Conservation (phyloP, 148 eudicot species). For the Spergularia bocconei region DNA sequence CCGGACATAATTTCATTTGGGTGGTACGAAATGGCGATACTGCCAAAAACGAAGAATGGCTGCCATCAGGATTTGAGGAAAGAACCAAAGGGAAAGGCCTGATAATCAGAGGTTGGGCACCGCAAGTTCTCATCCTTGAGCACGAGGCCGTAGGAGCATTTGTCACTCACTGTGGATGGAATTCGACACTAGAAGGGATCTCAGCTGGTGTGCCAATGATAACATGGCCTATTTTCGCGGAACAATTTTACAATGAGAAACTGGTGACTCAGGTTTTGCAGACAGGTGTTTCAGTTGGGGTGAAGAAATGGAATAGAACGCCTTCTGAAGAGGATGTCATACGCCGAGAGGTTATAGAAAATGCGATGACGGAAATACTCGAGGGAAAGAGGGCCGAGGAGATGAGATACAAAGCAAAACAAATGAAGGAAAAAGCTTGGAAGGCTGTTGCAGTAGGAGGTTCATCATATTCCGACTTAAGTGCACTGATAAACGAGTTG, state of each 20-base stretch:
- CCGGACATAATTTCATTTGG: slow-evolving; percentile 54
- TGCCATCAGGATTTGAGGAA: slow-evolving; percentile 28
- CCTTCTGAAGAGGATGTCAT: background rate
- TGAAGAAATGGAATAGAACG: slow-evolving; percentile 13
- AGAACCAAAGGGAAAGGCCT: slow-evolving; percentile 25
- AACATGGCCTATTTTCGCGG: slow-evolving; percentile 38
- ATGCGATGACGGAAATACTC: slow-evolving; percentile 29
- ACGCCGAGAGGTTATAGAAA: slow-evolving; percentile 17
- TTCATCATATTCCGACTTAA: slow-evolving; percentile 28
- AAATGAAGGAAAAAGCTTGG: slow-evolving; percentile 30
- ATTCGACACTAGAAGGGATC: slow-evolving; percentile 36
- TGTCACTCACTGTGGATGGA: slow-evolving; percentile 45
- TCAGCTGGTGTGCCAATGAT: slow-evolving; percentile 37
- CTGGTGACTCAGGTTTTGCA: slow-evolving; percentile 23
- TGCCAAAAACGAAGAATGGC: slow-evolving; percentile 29
- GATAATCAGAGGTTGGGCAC: slow-evolving; percentile 33
- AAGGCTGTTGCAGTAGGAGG: slow-evolving; percentile 37
- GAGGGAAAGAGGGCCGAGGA: slow-evolving; percentile 27
- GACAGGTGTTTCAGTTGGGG: slow-evolving; percentile 29
- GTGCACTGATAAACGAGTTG: slow-evolving; percentile 25
- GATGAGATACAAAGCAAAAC: slow-evolving; percentile 26
- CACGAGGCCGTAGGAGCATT: slow-evolving; percentile 33
- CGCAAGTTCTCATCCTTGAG: slow-evolving; percentile 33
- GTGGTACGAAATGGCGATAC: slow-evolving; percentile 33
- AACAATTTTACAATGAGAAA: slow-evolving; percentile 36